phyloP scores from a whole-genome alignment of 208 protist genomes.

The Trypanosoma avium region DNA sequence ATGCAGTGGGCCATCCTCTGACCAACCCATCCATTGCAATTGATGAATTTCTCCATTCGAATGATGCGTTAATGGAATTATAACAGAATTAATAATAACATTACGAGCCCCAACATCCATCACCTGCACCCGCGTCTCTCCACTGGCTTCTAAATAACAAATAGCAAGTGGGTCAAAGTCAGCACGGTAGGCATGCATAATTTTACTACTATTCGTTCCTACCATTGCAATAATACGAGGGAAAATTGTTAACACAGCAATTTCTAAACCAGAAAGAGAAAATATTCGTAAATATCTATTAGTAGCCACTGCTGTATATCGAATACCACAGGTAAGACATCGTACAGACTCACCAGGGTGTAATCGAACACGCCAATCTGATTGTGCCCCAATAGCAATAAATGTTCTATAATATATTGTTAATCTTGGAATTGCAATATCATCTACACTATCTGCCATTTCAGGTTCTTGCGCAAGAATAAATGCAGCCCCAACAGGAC shows the following conservation, averaged over 20 bases:
- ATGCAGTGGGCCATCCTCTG: constrained; percentile 85
- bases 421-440: constrained; percentile 51
- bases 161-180: constrained; percentile 80
- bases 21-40: constrained; percentile 88
- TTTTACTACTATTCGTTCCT: constrained; percentile 61
- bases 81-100: constrained; percentile 36
- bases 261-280: constrained; percentile 80
- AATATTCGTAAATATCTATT: constrained; percentile 79
- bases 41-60: constrained; percentile 52
- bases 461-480: constrained; percentile 39
- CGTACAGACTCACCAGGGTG: constrained; percentile 74
- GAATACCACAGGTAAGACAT: constrained; percentile 70
- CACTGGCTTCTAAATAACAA: constrained; percentile 44
- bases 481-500: constrained; percentile 75
- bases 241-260: constrained; percentile 77
- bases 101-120: constrained; percentile 63
- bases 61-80: constrained; percentile 59
- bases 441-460: constrained; percentile 45
- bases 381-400: constrained; percentile 71
- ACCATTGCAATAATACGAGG: constrained; percentile 82
- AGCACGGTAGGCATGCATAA: constrained; percentile 54
- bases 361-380: constrained; percentile 74
- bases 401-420: constrained; percentile 78
- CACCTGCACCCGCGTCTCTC: constrained; percentile 62
- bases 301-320: constrained; percentile 74